A percentile compares a stretch with the other conserved stretches of the same genome.
These are phyloP conservation scores for Protoeuglena noctilucae DNA, from an alignment of 139 green algal genomes.

Conservation along the genomic window DNA sequence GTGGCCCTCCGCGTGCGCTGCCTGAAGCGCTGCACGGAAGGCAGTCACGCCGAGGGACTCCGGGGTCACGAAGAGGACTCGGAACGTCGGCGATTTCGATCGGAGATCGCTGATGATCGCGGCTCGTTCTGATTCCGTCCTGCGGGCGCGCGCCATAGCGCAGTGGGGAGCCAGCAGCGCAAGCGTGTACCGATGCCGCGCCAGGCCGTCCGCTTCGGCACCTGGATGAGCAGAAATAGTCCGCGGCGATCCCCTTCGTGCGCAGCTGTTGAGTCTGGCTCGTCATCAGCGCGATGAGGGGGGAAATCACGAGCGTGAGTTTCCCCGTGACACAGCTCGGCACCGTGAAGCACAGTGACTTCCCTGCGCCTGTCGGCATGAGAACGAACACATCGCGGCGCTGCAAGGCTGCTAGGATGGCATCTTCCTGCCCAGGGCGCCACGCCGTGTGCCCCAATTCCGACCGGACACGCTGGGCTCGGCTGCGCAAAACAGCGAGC, in stretches of 20 bases:
- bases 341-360: constrained; percentile 18
- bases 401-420: not conserved
- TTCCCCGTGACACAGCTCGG: constrained; percentile 6
- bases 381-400: constrained; percentile 20
- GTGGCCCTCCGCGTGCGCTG: not conserved
- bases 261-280: not conserved
- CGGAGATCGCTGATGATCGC: too few species aligned
- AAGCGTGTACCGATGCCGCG: too few species aligned
- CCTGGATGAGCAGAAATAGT: not conserved
- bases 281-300: constrained; percentile 9
- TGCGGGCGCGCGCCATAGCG: not conserved
- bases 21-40: not conserved
- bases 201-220: not conserved
- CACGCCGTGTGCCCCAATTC: too few species aligned
- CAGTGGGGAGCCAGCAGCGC: too few species aligned
- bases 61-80: not conserved
- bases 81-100: too few species aligned
- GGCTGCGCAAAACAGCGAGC: too few species aligned
- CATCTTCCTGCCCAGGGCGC: not conserved
- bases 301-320: constrained; percentile 13
- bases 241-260: not conserved
- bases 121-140: not conserved
- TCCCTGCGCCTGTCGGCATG: constrained; percentile 22
- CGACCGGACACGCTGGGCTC: too few species aligned
- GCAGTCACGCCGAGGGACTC: not conserved